Evolutionary conservation across 176 grass and related monocot species (phyloP), one percentile per base, ranked within the genome.

Genomic region (Eragrostis nindensis): DNA sequence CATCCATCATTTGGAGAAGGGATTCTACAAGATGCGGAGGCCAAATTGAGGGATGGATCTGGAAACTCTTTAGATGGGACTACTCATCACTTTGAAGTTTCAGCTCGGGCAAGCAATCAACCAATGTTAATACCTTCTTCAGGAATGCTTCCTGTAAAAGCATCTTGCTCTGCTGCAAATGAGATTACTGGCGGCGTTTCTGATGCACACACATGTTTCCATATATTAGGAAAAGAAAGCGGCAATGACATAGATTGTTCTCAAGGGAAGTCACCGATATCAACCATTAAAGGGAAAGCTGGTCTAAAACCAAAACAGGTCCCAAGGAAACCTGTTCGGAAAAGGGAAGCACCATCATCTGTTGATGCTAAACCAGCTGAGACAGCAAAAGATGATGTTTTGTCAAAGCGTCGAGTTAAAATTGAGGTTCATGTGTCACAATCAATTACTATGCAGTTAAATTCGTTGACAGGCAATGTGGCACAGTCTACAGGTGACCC

Each of bases 101-200:
- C 90, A 87, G 70, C 86, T 50, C 72, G 76, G 62, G 52, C 45
- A 67, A 78, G 30, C 72, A 88, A 79, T 75, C 43, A 30, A 18
- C 54, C 25, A 76, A 64, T 60, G 16, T 72, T 97, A 78, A 86
- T 66, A 81, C 76, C 72, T 83, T 89, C 68, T 50, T 89, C 83
- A 84, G 84, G 64, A 81, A 65, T 75, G 32, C 30, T 78, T 78
- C 45, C 47, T 68, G 88, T 87, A 87, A 25, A 83, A 75, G 47
- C 61, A 59, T 71, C 66, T 82, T 50, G 39, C 26, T 46, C 44
- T 71, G 72, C 70, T 71, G 71, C 30, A 84, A 62, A 80, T 79
- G 47, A 56, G 69, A 71, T 62, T 52, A 75, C 70, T 68, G 70
- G 70, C 85, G 77, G 73, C 43, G 80, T 80, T 88, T 87, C 77